Evolutionary conservation across 1,139 yeast genomes (phyloP).

Genomic region (Blastobotrys illinoisensis): DNA sequence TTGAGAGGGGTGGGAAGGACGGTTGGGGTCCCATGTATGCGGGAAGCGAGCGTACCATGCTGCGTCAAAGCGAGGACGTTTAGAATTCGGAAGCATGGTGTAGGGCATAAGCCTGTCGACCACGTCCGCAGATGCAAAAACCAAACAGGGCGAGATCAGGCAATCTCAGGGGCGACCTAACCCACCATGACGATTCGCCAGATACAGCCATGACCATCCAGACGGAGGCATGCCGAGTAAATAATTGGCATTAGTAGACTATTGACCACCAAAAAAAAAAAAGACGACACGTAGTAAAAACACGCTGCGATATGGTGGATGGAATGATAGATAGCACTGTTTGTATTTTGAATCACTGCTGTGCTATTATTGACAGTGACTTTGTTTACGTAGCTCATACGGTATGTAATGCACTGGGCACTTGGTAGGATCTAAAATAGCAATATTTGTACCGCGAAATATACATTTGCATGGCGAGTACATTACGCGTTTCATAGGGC

Average conservation of each 20-base stretch:
- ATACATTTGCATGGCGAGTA: too few species aligned
- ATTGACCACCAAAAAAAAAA: too few species aligned
- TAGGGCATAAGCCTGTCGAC: too few species aligned
- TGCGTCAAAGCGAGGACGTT: background rate
- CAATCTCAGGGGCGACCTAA: background rate
- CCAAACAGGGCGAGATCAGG: background rate
- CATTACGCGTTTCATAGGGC: background rate
- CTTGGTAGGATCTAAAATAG: background rate
- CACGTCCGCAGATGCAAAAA: too few species aligned
- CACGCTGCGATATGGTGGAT: too few species aligned
- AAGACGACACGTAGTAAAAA: too few species aligned
- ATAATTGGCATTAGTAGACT: background rate
- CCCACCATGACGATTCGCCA: background rate
- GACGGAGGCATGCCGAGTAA: background rate
- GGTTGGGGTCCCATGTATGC: background rate
- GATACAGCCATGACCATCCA: background rate
- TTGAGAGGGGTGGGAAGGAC: too few species aligned
- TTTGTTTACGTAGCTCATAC: too few species aligned
- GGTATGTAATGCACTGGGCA: too few species aligned
- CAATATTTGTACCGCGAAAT: background rate
- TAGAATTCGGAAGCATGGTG: background rate
- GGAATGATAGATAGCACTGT: too few species aligned
- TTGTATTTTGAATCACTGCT: too few species aligned
- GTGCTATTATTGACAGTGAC: too few species aligned
- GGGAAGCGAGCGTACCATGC: background rate